phyloP scores from a whole-genome alignment of 148 eudicot species.

The Selenicereus undatus region DNA sequence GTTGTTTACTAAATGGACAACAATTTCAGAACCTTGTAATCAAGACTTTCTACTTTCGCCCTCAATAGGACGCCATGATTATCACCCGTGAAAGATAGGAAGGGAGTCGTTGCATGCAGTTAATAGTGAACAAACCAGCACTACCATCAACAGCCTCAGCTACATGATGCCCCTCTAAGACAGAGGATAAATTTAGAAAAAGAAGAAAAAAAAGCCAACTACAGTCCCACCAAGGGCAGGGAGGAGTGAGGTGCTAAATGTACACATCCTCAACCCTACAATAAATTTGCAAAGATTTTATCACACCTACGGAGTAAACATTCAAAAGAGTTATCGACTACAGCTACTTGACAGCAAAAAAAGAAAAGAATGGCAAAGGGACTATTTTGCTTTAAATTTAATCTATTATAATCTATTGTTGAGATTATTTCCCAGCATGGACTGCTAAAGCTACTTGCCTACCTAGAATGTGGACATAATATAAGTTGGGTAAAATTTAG shows the following conservation, averaged over 20 bases:
- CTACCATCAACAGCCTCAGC: neutral
- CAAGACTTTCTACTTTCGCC: neutral
- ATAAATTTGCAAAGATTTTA: neutral
- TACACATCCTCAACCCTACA: neutral
- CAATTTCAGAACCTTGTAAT: neutral
- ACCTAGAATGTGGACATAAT: too few species aligned
- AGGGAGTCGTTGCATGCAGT: neutral
- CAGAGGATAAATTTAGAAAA: neutral
- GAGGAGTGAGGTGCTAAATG: neutral
- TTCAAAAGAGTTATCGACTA: neutral
- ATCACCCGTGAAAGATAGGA: neutral
- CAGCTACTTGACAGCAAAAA: neutral
- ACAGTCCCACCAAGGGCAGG: neutral
- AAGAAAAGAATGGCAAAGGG: too few species aligned
- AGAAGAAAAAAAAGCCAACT: neutral
- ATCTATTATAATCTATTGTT: too few species aligned
- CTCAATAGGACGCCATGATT: neutral
- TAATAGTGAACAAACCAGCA: neutral
- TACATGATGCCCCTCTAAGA: neutral
- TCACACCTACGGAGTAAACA: too few species aligned
- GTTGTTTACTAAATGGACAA: neutral
- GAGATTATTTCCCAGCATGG: too few species aligned
- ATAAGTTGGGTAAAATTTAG: too few species aligned
- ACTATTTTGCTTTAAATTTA: too few species aligned
- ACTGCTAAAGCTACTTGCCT: too few species aligned